These are phyloP conservation scores for Lentinula guzmanii DNA, from an alignment of 768 basidiomycete genomes.

Conservation along the genomic window DNA sequence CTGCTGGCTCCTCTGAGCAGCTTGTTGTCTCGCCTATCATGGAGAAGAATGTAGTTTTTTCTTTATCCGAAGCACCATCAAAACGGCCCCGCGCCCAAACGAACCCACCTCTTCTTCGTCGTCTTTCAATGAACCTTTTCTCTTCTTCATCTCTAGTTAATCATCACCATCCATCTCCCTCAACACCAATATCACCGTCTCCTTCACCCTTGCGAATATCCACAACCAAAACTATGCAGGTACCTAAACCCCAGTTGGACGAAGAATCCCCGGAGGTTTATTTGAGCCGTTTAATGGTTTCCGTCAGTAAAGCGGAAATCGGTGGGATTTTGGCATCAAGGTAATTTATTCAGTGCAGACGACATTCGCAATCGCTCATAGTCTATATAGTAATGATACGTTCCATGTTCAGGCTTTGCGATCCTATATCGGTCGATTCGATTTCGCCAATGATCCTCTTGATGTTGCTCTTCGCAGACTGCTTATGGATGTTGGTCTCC, in stretches of 20 bases:
- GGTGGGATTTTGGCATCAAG: slow-evolving; percentile 76
- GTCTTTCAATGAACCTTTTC: slow-evolving; percentile 64
- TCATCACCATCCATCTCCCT: slow-evolving; percentile 15
- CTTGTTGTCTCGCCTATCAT: slow-evolving; percentile 12
- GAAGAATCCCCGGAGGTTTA: slow-evolving; percentile 71
- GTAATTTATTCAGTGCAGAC: slow-evolving; percentile 32
- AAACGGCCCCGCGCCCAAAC: slow-evolving; percentile 35
- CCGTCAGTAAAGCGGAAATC: slow-evolving; percentile 73
- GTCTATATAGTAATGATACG: slow-evolving; percentile 50
- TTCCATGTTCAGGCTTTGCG: slow-evolving; percentile 67
- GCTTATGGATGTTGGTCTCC: slow-evolving; percentile 87
- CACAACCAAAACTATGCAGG: slow-evolving; percentile 33
- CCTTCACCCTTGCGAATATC: slow-evolving; percentile 38
- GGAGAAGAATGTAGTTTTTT: slow-evolving; percentile 2
- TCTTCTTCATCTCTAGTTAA: slow-evolving; percentile 28
- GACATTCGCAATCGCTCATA: background rate
- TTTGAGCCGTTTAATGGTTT: slow-evolving; percentile 53
- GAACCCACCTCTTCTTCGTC: slow-evolving; percentile 65
- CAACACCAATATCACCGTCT: slow-evolving; percentile 17
- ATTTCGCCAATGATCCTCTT: slow-evolving; percentile 74
- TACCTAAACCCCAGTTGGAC: slow-evolving; percentile 44
- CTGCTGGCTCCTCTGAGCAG: slow-evolving; percentile 1
- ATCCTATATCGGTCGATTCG: slow-evolving; percentile 69
- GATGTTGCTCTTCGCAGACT: slow-evolving; percentile 88
- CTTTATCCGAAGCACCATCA: slow-evolving; percentile 9